Base-by-base conservation (phyloP, 768 basidiomycete species). In the Hemileccinum impolitum region DNA sequence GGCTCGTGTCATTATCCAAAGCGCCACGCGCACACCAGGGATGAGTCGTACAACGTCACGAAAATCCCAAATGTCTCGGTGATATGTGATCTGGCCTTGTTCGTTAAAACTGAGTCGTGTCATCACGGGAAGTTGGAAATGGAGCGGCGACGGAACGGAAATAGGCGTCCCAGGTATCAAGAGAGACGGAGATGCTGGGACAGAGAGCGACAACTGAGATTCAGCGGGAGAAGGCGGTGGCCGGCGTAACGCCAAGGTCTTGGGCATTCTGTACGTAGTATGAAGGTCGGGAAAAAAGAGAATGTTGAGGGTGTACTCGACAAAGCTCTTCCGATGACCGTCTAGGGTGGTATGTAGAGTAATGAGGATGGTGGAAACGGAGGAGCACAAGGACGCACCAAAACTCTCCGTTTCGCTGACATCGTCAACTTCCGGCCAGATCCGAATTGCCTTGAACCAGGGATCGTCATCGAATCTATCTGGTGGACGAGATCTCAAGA, bases 61-160 rank as follows among this genome's bases (percentile, higher is more conserved):
- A 37, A 88, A 73, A 56, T 91, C 87, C 87, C 86, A 90, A 34
- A 87, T 74, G 60, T 91, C 90, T 25, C 87, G 78, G 62, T 93
- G 90, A 57, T 82, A 78, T 4, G 86, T 84, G 53, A 92, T 83
- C 51, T 77, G 79, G n/a, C 85, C 87, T 60, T 84, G 83, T 57
- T 90, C 89, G 66, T 90, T 90, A 67, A 92, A 89, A 28, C 79
- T 76, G 31, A 91, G 75, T 25, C 82, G 78, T 4, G 87, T 86
- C 48, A 86, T 75, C 42, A 90, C 78, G 40, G 77, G 85, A 6
- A 92, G 76, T 59, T 79, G 75, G 57, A 89, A 72, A 62, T 89
- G 85, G n/a, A 91, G 67, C 1, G 88, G 85, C 14, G 84, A 85
- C 1, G 84, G 81, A 15, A 84, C 57, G 31, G 75, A 73, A 30